Evolutionary conservation across 768 basidiomycete genomes (phyloP).

Genomic region (Leucocoprinus leucothites): DNA sequence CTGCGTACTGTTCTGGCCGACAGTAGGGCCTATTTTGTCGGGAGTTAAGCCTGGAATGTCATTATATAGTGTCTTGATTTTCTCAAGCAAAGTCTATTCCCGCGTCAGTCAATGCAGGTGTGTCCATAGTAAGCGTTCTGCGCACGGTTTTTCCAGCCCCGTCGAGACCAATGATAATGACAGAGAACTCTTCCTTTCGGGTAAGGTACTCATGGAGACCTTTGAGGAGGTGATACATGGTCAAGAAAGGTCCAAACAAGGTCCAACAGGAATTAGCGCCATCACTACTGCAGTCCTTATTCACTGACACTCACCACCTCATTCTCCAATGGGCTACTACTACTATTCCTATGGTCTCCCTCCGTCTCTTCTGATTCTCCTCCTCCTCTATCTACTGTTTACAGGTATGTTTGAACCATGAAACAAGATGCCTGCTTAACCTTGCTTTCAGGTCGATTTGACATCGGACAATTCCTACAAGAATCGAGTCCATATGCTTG

Average conservation of each 20-base stretch:
- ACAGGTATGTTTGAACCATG: constrained; percentile 55
- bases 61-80: constrained; percentile 91
- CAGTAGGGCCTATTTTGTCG: constrained; percentile 93
- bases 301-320: constrained; percentile 14
- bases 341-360: constrained; percentile 71
- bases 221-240: constrained; percentile 93
- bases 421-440: background rate
- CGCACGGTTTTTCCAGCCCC: constrained; percentile 88
- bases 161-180: constrained; percentile 92
- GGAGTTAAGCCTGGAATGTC: constrained; percentile 83
- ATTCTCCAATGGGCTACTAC: constrained; percentile 41
- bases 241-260: constrained; percentile 20
- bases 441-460: constrained; percentile 89
- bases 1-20: constrained; percentile 92
- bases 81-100: constrained; percentile 81
- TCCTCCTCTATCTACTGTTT: constrained; percentile 86
- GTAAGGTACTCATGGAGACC: constrained; percentile 91
- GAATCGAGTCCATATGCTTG: constrained; percentile 93
- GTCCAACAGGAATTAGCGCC: constrained; percentile 16
- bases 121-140: constrained; percentile 7
- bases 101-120: constrained; percentile 3
- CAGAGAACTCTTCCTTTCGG: constrained; percentile 88
- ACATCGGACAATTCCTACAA: constrained; percentile 90
- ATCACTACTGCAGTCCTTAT: constrained; percentile 16
- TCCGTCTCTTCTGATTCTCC: constrained; percentile 54